These are phyloP conservation scores for Cymbopogon flexuosus DNA, from an alignment of 202 grass and related monocot species.

Conservation along the genomic window DNA sequence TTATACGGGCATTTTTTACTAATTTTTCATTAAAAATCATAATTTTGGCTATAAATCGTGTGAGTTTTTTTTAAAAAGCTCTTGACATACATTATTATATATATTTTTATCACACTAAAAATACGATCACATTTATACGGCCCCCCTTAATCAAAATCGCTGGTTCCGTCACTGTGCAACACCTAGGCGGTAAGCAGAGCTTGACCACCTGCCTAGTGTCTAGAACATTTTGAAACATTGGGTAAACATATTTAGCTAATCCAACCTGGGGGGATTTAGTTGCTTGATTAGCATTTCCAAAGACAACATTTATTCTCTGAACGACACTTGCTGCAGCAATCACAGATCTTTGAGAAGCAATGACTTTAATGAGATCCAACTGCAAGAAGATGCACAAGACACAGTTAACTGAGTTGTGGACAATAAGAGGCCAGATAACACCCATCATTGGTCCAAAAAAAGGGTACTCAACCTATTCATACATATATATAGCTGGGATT, in stretches of 20 bases:
- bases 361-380: slow-evolving; percentile 90
- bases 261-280: slow-evolving; percentile 66
- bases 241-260: slow-evolving; percentile 16
- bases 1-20: too few species aligned
- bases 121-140: too few species aligned
- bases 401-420: not conserved
- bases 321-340: slow-evolving; percentile 69
- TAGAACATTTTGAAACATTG: not conserved
- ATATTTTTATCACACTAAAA: too few species aligned
- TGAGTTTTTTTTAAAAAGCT: too few species aligned
- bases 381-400: slow-evolving; percentile 36
- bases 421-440: not conserved
- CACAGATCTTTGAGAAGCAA: slow-evolving; percentile 78
- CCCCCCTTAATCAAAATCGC: too few species aligned
- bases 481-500: not conserved
- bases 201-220: not conserved
- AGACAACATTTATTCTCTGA: slow-evolving; percentile 66
- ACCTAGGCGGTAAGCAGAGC: not conserved
- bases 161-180: too few species aligned
- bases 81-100: too few species aligned
- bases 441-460: not conserved
- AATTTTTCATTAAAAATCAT: too few species aligned
- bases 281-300: slow-evolving; percentile 53
- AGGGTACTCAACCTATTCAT: not conserved
- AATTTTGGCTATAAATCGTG: too few species aligned